These are phyloP conservation scores for Candida tunisiensis DNA, from an alignment of 1,139 yeast species.

Conservation along the genomic window DNA sequence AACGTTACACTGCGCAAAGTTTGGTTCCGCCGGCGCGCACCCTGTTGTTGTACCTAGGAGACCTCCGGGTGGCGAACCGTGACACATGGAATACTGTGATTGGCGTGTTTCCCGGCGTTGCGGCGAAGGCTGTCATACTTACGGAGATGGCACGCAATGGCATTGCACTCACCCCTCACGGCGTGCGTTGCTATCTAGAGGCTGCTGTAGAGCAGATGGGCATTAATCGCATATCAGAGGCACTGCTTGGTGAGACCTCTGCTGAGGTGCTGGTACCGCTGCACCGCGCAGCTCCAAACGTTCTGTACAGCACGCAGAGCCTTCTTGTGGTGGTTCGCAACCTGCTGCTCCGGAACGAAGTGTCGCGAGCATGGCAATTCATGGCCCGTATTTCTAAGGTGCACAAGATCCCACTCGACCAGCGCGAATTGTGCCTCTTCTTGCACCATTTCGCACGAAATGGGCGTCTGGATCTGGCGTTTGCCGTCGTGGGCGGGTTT, in stretches of 20 bases:
- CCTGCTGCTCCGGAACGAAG: not conserved
- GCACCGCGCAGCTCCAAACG: not conserved
- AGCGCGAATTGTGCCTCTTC: not conserved
- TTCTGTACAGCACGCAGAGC: not conserved
- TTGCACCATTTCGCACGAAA: conserved; percentile 5
- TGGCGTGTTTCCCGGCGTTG: conserved; percentile 7
- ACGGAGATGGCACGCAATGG: conserved; percentile 8
- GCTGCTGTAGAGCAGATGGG: conserved; percentile 8
- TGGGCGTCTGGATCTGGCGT: conserved; percentile 11
- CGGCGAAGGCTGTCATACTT: conserved; percentile 6
- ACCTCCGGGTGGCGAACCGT: not conserved
- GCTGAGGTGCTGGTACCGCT: too few relatives aligned
- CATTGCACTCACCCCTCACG: conserved; percentile 8
- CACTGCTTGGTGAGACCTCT: not conserved
- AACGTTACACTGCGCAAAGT: not conserved
- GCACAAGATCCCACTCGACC: not conserved
- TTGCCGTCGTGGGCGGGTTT: conserved; percentile 10
- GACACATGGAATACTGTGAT: conserved; percentile 22
- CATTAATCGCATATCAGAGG: not conserved
- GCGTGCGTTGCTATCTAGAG: conserved; percentile 7
- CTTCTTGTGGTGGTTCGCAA: not conserved
- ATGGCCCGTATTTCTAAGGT: not conserved
- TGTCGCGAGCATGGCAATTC: not conserved
- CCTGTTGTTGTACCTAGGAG: not conserved
- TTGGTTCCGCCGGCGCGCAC: not conserved